Base-by-base conservation (phyloP, 225 moss, liverwort and hornwort genomes). In the Thuidium tamariscinum region DNA sequence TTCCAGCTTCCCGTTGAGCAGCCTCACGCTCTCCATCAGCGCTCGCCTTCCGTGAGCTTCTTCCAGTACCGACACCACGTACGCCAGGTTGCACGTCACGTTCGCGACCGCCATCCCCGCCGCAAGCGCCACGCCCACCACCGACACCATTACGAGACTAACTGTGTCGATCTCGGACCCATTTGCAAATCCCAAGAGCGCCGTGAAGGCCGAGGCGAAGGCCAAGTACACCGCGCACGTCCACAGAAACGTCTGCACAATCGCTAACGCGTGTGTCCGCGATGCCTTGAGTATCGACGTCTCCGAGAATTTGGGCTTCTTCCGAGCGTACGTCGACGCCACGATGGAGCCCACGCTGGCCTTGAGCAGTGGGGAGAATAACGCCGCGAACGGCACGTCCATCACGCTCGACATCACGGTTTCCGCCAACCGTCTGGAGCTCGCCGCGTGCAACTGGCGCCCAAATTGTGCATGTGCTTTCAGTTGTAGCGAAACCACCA, bases 331-430 rank as follows among this genome's bases (percentile, higher is more conserved):
- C 5, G 95, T 94, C 19, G 89, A 90, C 67, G 93, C 93, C 77
- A 98, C 95, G 14, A 94, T 86, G 90, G 90, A 92, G 17, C 95
- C 90, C 81, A 95, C 89, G 60, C 90, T 94, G 55, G 93, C 94
- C 88, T 94, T 93, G 48, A 95, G 87, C 16, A 95, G 88, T 32
- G 89, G 91, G 57, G 91, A 89, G 57, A 96, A 86, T 29, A 94
- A 81, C 13, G 92, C 88, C 20, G 93, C 89, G 20, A 95, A 83
- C 17, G 95, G 97, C n/a, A 95, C 89, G 86, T 84, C 90, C 26
- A 98, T 83, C 39, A 90, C 83, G 32, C 85, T 92, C 26, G 95
- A 91, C 26, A 94, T 64, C 48, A 94, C 56, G 12, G 90, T 93
- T 83, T 95, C 96, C 17, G 95, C 93, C 59, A 95, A 62, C 85